Conservation (phyloP, 345 rosid species). For the Psidium guajava region DNA sequence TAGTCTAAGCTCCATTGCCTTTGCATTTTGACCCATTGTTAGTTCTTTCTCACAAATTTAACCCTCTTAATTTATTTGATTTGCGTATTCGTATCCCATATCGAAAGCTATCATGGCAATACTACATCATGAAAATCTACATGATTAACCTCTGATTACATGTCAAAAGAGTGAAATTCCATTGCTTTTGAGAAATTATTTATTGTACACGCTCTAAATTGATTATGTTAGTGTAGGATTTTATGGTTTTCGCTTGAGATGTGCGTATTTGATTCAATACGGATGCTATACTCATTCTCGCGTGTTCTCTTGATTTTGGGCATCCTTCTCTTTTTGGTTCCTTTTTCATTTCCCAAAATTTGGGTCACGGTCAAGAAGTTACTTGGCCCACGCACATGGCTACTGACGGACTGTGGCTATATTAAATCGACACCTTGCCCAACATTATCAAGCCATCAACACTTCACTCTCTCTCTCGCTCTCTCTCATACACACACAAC, state of each 20-base stretch:
- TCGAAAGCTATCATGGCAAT: too few relatives aligned
- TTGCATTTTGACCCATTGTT: too few relatives aligned
- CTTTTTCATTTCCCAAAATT: background rate
- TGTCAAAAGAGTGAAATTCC: too few relatives aligned
- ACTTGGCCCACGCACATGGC: background rate
- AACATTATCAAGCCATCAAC: background rate
- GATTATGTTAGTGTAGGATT: too few relatives aligned
- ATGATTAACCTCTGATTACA: too few relatives aligned
- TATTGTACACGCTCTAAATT: too few relatives aligned
- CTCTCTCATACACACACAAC: background rate
- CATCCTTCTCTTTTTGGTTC: background rate
- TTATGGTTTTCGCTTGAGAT: too few relatives aligned
- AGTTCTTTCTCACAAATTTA: too few relatives aligned
- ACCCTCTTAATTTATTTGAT: too few relatives aligned
- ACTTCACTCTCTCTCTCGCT: background rate
- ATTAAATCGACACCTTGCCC: background rate
- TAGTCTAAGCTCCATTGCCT: background rate
- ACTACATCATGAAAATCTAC: too few relatives aligned
- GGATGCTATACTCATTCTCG: background rate
- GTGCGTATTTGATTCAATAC: background rate
- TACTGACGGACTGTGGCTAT: background rate
- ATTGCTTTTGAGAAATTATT: too few relatives aligned
- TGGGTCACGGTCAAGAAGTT: background rate
- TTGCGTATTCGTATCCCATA: too few relatives aligned
- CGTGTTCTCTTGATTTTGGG: background rate